These are phyloP conservation scores for Vitis rotundifolia DNA, from an alignment of 164 flowering plant species.

Conservation along the genomic window DNA sequence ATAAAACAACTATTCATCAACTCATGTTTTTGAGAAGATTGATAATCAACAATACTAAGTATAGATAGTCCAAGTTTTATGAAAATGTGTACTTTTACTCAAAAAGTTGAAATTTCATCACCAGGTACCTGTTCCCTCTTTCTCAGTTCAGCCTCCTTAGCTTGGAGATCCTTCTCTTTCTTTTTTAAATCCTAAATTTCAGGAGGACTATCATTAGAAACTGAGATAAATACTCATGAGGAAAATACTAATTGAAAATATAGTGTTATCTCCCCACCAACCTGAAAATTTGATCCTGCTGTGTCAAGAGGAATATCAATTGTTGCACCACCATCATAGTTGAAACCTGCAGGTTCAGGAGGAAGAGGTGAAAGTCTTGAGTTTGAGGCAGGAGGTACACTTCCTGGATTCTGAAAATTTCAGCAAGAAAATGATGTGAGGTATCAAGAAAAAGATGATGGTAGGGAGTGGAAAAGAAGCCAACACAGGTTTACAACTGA, in stretches of 20 bases:
- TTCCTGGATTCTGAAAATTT: slow-evolving; percentile 54
- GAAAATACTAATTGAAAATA: slow-evolving; percentile 1
- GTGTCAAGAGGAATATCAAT: slow-evolving; percentile 86
- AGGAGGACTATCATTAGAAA: slow-evolving; percentile 6
- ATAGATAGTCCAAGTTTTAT: too few relatives aligned
- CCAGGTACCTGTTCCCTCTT: slow-evolving; percentile 80
- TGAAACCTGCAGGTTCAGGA: slow-evolving; percentile 84
- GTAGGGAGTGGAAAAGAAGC: not conserved
- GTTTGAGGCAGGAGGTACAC: slow-evolving; percentile 62
- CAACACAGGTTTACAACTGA: too few relatives aligned
- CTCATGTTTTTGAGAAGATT: too few relatives aligned
- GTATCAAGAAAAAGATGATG: not conserved
- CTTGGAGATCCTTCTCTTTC: slow-evolving; percentile 90
- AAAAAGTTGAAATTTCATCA: not conserved
- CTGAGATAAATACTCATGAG: not conserved
- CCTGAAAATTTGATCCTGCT: slow-evolving; percentile 20
- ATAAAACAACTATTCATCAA: too few relatives aligned
- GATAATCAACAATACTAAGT: too few relatives aligned
- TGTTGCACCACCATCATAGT: slow-evolving; percentile 66
- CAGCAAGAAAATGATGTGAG: too few relatives aligned
- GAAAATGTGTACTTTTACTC: not conserved
- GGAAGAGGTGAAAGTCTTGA: slow-evolving; percentile 95
- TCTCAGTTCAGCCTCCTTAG: slow-evolving; percentile 84
- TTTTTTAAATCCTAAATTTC: slow-evolving; percentile 63
- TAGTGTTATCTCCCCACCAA: slow-evolving; percentile 6